Conservation (phyloP, 2,329 filamentous ascomycete species). For the Fusarium fujikuroi region DNA sequence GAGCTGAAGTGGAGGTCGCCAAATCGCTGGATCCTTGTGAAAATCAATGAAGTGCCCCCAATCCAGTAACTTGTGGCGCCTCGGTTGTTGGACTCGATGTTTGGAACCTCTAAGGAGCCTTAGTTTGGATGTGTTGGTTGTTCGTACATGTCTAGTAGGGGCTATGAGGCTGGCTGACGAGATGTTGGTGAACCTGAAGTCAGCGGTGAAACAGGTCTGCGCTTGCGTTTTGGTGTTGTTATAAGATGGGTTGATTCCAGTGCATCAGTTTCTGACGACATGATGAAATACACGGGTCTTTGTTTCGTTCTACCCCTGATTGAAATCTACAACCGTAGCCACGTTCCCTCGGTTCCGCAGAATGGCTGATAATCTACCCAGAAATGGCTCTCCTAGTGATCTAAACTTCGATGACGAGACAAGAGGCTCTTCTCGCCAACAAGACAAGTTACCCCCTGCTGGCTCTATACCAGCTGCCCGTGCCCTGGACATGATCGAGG, state of each 20-base stretch:
- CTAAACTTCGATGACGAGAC: background rate
- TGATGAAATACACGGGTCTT: background rate
- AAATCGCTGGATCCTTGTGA: background rate
- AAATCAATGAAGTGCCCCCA: background rate
- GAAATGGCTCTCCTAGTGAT: background rate
- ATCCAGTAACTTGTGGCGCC: background rate
- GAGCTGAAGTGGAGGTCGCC: constrained; percentile 7
- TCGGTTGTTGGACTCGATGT: background rate
- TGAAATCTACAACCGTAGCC: background rate
- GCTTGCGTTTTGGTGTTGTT: background rate
- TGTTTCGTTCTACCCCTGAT: background rate
- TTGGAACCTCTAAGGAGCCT: background rate
- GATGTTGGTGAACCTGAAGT: background rate
- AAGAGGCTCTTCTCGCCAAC: too few species aligned
- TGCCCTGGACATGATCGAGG: background rate
- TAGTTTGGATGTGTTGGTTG: background rate
- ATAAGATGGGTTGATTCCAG: background rate
- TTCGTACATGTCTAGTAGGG: constrained; percentile 6
- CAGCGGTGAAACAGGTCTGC: background rate
- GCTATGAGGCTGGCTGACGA: constrained; percentile 13
- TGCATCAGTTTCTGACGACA: background rate
- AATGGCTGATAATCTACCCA: background rate
- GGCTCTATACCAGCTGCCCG: background rate
- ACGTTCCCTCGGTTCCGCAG: background rate
- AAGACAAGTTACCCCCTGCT: background rate